Evolutionary conservation across 371 early-diverging fungal species (phyloP), one percentile per base, ranked within the genome.

Genomic region (Zychaea mexicana): DNA sequence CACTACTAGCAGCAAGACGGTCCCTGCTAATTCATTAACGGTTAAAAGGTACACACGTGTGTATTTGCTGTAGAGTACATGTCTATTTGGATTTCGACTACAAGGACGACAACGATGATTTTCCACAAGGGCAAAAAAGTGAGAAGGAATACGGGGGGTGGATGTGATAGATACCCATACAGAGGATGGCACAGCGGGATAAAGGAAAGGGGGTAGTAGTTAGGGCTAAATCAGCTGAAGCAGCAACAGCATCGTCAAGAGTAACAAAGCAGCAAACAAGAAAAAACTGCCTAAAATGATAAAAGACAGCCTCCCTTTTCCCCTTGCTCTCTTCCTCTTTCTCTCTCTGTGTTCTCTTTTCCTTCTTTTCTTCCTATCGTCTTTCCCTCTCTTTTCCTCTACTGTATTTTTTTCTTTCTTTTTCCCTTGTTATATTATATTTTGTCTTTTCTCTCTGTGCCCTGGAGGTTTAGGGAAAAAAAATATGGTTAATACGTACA

Each of bases 41-140:
- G 8, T 36, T 36, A 8, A 10, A 8, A 36, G 10, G 15, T 36
- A 36, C 36, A 42, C 15, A 42, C 42, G n/a, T 42, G 42, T 12
- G n/a, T 42, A 15, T 42, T 42, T 42, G 42, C 42, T n/a, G n/a
- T 42, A 42, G 13, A 17, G n/a, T 42, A 49, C 21, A 22, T 49
- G 21, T 49, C 4, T 49, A 49, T 49, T 49, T 49, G n/a, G 19
- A 49, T 49, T 49, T 49, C 22, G n/a, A 49, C 49, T 49, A 49
- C 21, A 49, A 9, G 9, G 1, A 49, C 26, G 2, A 49, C 22
- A 13, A 49, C 22, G 49, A 22, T 22, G 21, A 24, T 46, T 46
- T 2, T 46, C 22, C 6, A 22, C 45, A 45, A 10, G 45, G 7
- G 45, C n/a, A 19, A 45, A 45, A 10, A 19, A n/a, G n/a, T n/a